Evolutionary conservation across 225 moss, liverwort and hornwort species (phyloP).

Genomic region (Physcomitrium patens): DNA sequence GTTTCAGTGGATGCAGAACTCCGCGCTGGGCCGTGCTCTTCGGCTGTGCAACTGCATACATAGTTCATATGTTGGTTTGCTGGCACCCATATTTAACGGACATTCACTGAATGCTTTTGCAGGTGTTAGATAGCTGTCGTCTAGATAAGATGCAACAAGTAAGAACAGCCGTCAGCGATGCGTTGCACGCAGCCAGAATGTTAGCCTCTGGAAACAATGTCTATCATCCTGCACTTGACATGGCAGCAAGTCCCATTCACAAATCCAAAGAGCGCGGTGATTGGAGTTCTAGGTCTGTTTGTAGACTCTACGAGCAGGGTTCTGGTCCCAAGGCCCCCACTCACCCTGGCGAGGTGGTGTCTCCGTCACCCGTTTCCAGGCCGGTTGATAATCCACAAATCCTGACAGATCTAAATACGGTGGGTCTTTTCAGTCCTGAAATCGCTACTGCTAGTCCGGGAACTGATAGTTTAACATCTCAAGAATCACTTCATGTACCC

Average conservation of each 20-base stretch:
- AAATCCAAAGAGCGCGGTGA: conserved; percentile 10
- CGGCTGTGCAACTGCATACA: too few species aligned
- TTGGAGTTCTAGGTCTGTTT: conserved; percentile 27
- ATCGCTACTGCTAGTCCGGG: conserved; percentile 20
- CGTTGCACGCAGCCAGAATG: conserved; percentile 70
- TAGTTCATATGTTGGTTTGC: too few species aligned
- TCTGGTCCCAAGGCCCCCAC: conserved; percentile 32
- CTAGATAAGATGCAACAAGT: conserved; percentile 78
- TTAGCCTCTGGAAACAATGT: conserved; percentile 36
- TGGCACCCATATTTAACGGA: background rate
- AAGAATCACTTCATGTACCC: conserved; percentile 43
- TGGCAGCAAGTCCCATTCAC: conserved; percentile 31
- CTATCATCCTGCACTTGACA: conserved; percentile 15
- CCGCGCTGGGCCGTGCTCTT: too few species aligned
- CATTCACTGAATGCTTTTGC: background rate
- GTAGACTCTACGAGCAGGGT: conserved; percentile 37
- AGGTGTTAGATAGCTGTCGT: conserved; percentile 77
- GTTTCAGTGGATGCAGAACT: too few species aligned
- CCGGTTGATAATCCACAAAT: too few species aligned
- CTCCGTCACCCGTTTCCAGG: too few species aligned
- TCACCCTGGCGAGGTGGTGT: background rate
- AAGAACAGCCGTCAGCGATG: conserved; percentile 65
- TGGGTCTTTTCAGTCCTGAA: background rate
- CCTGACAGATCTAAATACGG: too few species aligned
- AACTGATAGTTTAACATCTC: conserved; percentile 44